Evolutionary conservation across 2,329 filamentous ascomycete species (phyloP).

Genomic region (Penicillium crustosum): DNA sequence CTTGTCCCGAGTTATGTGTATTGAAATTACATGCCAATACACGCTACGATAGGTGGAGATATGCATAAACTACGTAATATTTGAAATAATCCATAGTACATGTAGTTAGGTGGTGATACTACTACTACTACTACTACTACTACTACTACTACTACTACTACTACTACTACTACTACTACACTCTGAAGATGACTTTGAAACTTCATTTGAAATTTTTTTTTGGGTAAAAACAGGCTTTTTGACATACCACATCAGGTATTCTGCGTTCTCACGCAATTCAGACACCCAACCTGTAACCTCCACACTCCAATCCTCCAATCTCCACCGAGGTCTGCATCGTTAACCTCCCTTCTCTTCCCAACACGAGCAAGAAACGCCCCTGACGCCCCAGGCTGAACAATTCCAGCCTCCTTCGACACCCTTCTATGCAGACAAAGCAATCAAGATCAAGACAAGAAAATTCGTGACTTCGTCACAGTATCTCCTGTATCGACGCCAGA

Average conservation of each 20-base stretch:
- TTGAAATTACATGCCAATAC: too few relatives aligned
- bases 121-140: not conserved
- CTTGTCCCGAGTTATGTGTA: too few relatives aligned
- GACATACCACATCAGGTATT: conserved; percentile 13
- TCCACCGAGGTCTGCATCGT: not conserved
- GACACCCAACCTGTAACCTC: not conserved
- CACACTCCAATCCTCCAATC: not conserved
- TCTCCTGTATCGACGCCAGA: conserved; percentile 15
- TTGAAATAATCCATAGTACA: too few relatives aligned
- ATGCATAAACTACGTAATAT: too few relatives aligned
- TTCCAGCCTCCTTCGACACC: conserved; percentile 5
- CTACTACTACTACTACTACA: not conserved
- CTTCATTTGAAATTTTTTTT: conserved; percentile 29
- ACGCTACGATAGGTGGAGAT: too few relatives aligned
- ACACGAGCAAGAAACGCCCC: not conserved
- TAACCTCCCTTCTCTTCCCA: not conserved
- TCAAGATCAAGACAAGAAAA: conserved; percentile 23
- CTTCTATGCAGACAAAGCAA: conserved; percentile 15
- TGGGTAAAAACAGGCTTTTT: conserved; percentile 27
- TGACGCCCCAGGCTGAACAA: not conserved
- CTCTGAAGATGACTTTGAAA: conserved; percentile 10
- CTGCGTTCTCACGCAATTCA: conserved; percentile 2
- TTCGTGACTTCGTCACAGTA: conserved; percentile 27
- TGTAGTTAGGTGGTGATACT: too few relatives aligned
- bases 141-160: not conserved